Percentiles rank a stretch among this genome's conserved stretches.
These are phyloP conservation scores for Akanthomyces uredinophilus DNA, from an alignment of 2,329 filamentous ascomycete genomes.

Conservation along the genomic window DNA sequence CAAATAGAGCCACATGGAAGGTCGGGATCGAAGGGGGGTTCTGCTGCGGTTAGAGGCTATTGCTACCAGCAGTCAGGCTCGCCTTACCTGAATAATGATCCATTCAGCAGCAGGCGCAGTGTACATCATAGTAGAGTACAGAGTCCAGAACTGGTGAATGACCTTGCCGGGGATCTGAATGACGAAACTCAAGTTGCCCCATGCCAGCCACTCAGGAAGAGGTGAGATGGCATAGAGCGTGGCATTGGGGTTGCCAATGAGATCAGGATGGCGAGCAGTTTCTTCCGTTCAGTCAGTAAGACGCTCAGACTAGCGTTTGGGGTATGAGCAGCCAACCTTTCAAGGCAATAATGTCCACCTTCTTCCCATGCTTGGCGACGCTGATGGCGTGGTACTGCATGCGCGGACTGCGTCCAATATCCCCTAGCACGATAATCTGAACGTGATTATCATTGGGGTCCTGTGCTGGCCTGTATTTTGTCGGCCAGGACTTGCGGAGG, in stretches of 20 bases:
- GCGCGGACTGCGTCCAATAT: conserved; percentile 90
- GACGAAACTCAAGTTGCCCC: conserved; percentile 69
- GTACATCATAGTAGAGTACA: conserved; percentile 71
- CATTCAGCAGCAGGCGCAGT: conserved; percentile 68
- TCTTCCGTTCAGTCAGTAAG: conserved; percentile 42
- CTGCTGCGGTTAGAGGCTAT: conserved; percentile 35
- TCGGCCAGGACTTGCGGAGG: conserved; percentile 27
- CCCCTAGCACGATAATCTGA: conserved; percentile 87
- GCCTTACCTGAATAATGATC: conserved; percentile 71
- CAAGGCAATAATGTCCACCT: conserved; percentile 84
- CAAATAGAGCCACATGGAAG: conserved; percentile 66
- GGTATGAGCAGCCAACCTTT: conserved; percentile 49
- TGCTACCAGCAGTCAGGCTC: background rate
- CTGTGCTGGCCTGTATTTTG: conserved; percentile 30
- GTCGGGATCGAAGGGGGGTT: conserved; percentile 96
- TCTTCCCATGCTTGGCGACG: conserved; percentile 73
- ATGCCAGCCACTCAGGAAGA: conserved; percentile 62
- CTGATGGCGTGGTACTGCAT: conserved; percentile 99
- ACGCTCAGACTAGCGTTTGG: background rate
- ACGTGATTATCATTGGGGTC: conserved; percentile 42
- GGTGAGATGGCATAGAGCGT: conserved; percentile 64
- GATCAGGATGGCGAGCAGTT: conserved; percentile 73
- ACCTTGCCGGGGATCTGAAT: conserved; percentile 79
- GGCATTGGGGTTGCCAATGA: conserved; percentile 64
- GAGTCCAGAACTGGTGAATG: conserved; percentile 68